Evolutionary conservation across 23 red algal species (phyloP).

Genomic region (Gracilariopsis chorda): DNA sequence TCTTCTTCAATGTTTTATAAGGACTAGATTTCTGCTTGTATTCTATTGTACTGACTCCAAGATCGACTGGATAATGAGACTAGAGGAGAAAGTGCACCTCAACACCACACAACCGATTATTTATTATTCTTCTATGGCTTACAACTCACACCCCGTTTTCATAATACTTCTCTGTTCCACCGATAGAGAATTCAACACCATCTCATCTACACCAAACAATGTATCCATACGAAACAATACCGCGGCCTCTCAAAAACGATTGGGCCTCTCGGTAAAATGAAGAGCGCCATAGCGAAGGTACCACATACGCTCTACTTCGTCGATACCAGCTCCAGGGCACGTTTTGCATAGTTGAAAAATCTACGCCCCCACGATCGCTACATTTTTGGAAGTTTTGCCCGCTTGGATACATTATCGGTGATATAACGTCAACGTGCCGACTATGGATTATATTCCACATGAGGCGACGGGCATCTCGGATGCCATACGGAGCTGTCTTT

Average conservation of each 20-base stretch:
- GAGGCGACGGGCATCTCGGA: not conserved
- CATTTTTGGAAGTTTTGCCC: not conserved
- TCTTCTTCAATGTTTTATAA: too few relatives aligned
- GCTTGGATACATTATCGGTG: slow-evolving; percentile 22
- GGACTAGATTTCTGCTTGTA: too few relatives aligned
- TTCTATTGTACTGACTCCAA: too few relatives aligned
- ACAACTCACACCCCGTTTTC: too few relatives aligned
- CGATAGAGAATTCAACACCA: too few relatives aligned
- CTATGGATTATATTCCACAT: not conserved
- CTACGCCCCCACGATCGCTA: not conserved
- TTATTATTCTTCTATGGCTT: too few relatives aligned
- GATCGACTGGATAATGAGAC: too few relatives aligned
- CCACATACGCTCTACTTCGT: not conserved
- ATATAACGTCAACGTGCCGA: not conserved
- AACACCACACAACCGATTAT: too few relatives aligned
- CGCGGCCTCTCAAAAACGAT: not conserved
- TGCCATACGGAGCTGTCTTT: slow-evolving; percentile 19
- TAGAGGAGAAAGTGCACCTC: too few relatives aligned
- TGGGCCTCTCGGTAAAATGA: not conserved
- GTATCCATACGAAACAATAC: not conserved
- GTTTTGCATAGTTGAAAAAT: not conserved
- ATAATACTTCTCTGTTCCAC: too few relatives aligned
- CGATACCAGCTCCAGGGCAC: not conserved
- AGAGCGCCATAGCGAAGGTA: not conserved
- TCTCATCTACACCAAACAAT: not conserved